A percentile compares a stretch with the other conserved stretches of the same genome.
These are phyloP conservation scores for Mucor sp. DNA, from an alignment of 371 early-diverging fungal genomes.

Conservation along the genomic window DNA sequence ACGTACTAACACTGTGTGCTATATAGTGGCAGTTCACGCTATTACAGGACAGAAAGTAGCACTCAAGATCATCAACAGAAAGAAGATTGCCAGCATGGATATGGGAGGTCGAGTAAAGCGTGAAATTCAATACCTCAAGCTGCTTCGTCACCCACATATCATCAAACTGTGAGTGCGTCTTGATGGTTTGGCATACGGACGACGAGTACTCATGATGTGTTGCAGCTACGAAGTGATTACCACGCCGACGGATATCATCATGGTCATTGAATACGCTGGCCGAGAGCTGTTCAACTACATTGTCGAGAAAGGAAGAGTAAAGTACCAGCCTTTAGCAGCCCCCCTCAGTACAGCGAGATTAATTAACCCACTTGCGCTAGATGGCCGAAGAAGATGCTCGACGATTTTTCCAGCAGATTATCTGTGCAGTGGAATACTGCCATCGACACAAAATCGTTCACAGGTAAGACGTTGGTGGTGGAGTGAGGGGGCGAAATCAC, in stretches of 20 bases:
- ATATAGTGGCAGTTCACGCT: slow-evolving; percentile 90
- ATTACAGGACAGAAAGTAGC: slow-evolving; percentile 94
- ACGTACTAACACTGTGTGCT: neutral
- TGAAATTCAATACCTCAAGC: slow-evolving; percentile 96
- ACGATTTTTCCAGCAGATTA: slow-evolving; percentile 96
- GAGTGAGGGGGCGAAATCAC: too few relatives aligned
- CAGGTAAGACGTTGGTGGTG: slow-evolving; percentile 52
- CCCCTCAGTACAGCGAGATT: too few relatives aligned
- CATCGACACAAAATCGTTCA: slow-evolving; percentile 98
- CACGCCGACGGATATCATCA: slow-evolving; percentile 94
- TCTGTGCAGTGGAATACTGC: slow-evolving; percentile 98
- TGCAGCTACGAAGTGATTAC: slow-evolving; percentile 94
- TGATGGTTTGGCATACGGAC: neutral
- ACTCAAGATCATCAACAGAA: slow-evolving; percentile 92
- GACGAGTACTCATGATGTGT: neutral
- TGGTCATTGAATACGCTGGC: slow-evolving; percentile 98
- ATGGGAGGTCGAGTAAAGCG: slow-evolving; percentile 94
- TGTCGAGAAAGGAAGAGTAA: slow-evolving; percentile 89
- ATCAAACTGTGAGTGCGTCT: slow-evolving; percentile 83
- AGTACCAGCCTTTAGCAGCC: neutral
- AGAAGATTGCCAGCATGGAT: slow-evolving; percentile 89
- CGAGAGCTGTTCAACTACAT: slow-evolving; percentile 97
- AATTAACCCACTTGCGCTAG: slow-evolving; percentile 30
- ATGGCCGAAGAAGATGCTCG: slow-evolving; percentile 91
- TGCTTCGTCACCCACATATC: slow-evolving; percentile 96